Evolutionary conservation across 2,329 filamentous ascomycete species (phyloP), one percentile per base, ranked within the genome.

Genomic region (Lomentospora prolificans): DNA sequence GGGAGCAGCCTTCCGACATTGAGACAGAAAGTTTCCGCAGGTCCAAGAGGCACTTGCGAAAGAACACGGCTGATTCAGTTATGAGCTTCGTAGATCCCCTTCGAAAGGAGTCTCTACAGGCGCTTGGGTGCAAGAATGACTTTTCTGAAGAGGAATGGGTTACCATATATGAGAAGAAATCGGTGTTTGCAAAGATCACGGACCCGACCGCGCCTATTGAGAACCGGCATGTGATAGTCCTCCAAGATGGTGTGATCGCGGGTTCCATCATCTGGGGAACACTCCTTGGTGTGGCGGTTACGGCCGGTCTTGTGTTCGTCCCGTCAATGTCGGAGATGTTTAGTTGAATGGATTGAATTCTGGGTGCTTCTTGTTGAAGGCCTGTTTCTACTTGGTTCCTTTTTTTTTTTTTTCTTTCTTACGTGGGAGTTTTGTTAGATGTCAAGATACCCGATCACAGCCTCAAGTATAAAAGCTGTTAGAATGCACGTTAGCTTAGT

Each of bases 141-240:
- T 90, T 84, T 67, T 86, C 90, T 67, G 83, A 89, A 58, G 85
- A 88, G 72, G 85, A 85, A 1, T 92, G 88, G 88, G 74, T 89
- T 3, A 77, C 83, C 60, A 79, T 76, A 64, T 91, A 92, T 66
- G 73, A 84, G 67, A 82, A 82, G 70, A 81, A 86, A 58, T 85
- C 84, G 62, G 41, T 89, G 33, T 65, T 89, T 54, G 80, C 86
- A 64, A 90, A 87, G 74, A 70, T 91, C 51, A 90, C 91, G 66
- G 87, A 90, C 25, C 57, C 59, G 12, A 61, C 60, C 33, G 59
- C 53, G 19, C 55, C 57, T n/a, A 60, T 62, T 56, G 60, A 62
- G 57, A 63, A 67, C 50, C 51, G 60, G 27, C 53, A 60, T 8
- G 54, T 69, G 24, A 56, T 61, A 22, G 51, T 62, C n/a, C 51